These are phyloP conservation scores for Fraxinus latifolia DNA, from an alignment of 305 asterid species.

Conservation along the genomic window DNA sequence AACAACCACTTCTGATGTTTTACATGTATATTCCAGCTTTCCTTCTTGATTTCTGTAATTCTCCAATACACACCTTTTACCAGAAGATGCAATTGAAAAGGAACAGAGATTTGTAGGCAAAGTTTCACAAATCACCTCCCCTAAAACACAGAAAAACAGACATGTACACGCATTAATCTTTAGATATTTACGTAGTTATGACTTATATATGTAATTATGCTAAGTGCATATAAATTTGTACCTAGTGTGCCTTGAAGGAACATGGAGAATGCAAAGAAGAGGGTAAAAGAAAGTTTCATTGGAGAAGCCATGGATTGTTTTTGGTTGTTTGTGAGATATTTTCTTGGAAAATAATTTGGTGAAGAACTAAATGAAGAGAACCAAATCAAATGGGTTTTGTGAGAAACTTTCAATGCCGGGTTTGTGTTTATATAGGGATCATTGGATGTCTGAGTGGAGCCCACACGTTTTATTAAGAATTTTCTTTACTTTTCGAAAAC, in stretches of 20 bases:
- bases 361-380: neutral
- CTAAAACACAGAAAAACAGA: slow-evolving; percentile 24
- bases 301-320: neutral
- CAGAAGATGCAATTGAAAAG: slow-evolving; percentile 64
- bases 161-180: neutral
- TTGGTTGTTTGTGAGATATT: neutral
- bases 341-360: neutral
- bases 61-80: slow-evolving; percentile 3
- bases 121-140: slow-evolving; percentile 63
- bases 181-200: neutral
- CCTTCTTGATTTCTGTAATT: neutral
- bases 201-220: neutral
- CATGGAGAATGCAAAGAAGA: slow-evolving; percentile 63
- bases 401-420: neutral
- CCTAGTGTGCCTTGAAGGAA: slow-evolving; percentile 54
- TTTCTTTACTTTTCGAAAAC: neutral
- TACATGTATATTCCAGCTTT: slow-evolving; percentile 1
- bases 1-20: slow-evolving; percentile 67
- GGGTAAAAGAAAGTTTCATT: slow-evolving; percentile 3
- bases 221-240: slow-evolving; percentile 16
- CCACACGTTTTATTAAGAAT: neutral
- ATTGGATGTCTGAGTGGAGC: neutral
- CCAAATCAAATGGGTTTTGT: neutral
- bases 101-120: slow-evolving; percentile 55
- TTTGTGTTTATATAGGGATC: neutral